A percentile compares a stretch with the other conserved stretches of the same genome.
Conservation (phyloP, 495 filamentous ascomycete species). For the Aspergillus nidulans region DNA sequence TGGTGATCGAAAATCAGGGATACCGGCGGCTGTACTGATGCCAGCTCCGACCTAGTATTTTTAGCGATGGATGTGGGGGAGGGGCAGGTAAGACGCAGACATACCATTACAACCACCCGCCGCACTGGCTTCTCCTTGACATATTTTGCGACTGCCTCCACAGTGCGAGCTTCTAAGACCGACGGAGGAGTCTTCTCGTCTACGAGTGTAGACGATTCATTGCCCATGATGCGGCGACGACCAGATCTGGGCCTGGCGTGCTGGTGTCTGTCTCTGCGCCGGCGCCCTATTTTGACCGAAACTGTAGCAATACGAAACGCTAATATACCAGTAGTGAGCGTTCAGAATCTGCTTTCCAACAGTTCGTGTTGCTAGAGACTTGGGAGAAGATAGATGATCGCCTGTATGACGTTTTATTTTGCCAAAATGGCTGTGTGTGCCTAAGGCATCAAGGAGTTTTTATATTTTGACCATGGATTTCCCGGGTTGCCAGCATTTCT, state of each 20-base stretch:
- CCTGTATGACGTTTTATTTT: constrained; percentile 17
- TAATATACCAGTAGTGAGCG: background rate
- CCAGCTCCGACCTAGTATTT: constrained; percentile 43
- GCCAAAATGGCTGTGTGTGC: constrained; percentile 7
- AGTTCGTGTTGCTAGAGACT: background rate
- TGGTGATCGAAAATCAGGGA: constrained; percentile 84
- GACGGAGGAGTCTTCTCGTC: constrained; percentile 59
- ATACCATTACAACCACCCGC: constrained; percentile 74
- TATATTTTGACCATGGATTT: background rate
- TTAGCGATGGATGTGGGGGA: constrained; percentile 1
- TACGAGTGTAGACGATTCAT: constrained; percentile 60
- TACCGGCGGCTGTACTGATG: constrained; percentile 76
- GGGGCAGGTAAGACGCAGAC: constrained; percentile 2
- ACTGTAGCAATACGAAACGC: background rate
- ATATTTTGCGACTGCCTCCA: constrained; percentile 69
- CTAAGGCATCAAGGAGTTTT: constrained; percentile 7
- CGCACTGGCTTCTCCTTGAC: constrained; percentile 64
- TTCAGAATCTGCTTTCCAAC: background rate
- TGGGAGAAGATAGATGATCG: background rate
- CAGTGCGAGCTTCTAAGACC: constrained; percentile 60
- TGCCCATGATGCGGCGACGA: constrained; percentile 55
- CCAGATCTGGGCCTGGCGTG: constrained; percentile 17
- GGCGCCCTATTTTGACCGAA: constrained; percentile 31
- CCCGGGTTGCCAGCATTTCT: no score
- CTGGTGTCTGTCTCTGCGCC: constrained; percentile 27